Evolutionary conservation across 2,329 filamentous ascomycete species (phyloP).

Genomic region (Periglandula ipomoeae): DNA sequence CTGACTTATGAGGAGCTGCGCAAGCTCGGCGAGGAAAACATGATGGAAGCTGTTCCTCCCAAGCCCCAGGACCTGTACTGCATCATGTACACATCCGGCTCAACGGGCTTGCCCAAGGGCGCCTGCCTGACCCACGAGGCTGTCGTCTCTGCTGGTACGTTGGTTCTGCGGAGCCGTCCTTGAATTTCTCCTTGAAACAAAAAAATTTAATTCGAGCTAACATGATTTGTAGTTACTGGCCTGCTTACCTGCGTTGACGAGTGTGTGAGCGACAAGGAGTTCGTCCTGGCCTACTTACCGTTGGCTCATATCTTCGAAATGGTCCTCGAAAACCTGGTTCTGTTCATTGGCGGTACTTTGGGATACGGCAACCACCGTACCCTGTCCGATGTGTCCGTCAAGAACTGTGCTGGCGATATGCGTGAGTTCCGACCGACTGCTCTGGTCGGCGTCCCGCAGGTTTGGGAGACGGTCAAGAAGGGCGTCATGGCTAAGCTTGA

Average conservation of each 20-base stretch:
- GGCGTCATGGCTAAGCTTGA: slow-evolving; percentile 77
- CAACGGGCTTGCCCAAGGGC: slow-evolving; percentile 82
- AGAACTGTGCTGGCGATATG: slow-evolving; percentile 89
- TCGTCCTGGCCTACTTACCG: slow-evolving; percentile 82
- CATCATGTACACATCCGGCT: slow-evolving; percentile 80
- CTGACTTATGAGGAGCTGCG: slow-evolving; percentile 47
- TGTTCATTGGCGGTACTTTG: slow-evolving; percentile 85
- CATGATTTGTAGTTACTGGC: slow-evolving; percentile 54
- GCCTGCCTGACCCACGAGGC: slow-evolving; percentile 73
- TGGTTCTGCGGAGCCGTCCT: too few relatives aligned
- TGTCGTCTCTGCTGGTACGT: slow-evolving; percentile 60
- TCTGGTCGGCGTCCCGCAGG: slow-evolving; percentile 87
- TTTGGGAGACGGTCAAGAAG: slow-evolving; percentile 97
- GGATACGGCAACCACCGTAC: slow-evolving; percentile 91
- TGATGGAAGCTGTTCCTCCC: slow-evolving; percentile 61
- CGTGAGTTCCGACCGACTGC: slow-evolving; percentile 83
- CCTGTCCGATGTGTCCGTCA: slow-evolving; percentile 74
- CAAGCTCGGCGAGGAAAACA: slow-evolving; percentile 55
- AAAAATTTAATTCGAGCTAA: background rate
- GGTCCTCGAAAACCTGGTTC: slow-evolving; percentile 82
- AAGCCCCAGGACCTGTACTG: slow-evolving; percentile 72
- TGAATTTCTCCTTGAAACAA: too few relatives aligned
- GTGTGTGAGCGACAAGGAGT: slow-evolving; percentile 68
- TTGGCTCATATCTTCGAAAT: slow-evolving; percentile 96
- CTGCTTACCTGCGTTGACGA: slow-evolving; percentile 69